Conservation (phyloP, 2,329 filamentous ascomycete genomes). For the Alternaria longipes region DNA sequence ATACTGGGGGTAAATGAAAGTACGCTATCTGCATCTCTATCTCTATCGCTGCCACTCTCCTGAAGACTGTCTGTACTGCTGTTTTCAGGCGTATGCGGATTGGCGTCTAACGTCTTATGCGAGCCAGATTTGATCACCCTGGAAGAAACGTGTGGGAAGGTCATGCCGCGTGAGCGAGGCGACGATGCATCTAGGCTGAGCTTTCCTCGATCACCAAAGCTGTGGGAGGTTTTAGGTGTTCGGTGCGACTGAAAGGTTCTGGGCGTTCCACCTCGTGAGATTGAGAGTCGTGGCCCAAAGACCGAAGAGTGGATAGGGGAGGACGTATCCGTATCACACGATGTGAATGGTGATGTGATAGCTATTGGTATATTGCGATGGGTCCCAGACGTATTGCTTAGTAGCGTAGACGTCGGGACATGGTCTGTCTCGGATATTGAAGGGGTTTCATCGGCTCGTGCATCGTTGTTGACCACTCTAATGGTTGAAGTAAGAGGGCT, state of each 20-base stretch:
- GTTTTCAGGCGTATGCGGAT: background rate
- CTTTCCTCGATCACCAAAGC: constrained; percentile 21
- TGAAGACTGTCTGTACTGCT: background rate
- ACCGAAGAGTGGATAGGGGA: background rate
- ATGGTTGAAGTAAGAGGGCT: constrained; percentile 13
- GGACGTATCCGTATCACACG: background rate
- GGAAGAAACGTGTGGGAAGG: constrained; percentile 11
- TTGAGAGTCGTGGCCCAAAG: background rate
- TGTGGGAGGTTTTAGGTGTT: constrained; percentile 5
- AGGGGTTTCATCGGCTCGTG: background rate
- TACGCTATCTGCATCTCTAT: constrained; percentile 30
- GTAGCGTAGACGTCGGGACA: background rate
- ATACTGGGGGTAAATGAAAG: constrained; percentile 38
- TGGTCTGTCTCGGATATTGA: constrained; percentile 1
- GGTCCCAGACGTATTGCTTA: background rate
- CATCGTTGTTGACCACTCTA: constrained; percentile 16
- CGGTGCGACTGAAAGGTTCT: background rate
- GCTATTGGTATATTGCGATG: constrained; percentile 3
- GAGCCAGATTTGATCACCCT: background rate
- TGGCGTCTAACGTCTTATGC: background rate
- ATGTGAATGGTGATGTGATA: background rate
- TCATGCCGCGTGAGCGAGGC: constrained; percentile 30
- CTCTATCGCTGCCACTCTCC: constrained; percentile 4
- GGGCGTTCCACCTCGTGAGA: constrained; percentile 1
- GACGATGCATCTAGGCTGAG: constrained; percentile 26